These are phyloP conservation scores for Verticillium longisporum DNA, from an alignment of 2,329 filamentous ascomycete species.

Conservation along the genomic window DNA sequence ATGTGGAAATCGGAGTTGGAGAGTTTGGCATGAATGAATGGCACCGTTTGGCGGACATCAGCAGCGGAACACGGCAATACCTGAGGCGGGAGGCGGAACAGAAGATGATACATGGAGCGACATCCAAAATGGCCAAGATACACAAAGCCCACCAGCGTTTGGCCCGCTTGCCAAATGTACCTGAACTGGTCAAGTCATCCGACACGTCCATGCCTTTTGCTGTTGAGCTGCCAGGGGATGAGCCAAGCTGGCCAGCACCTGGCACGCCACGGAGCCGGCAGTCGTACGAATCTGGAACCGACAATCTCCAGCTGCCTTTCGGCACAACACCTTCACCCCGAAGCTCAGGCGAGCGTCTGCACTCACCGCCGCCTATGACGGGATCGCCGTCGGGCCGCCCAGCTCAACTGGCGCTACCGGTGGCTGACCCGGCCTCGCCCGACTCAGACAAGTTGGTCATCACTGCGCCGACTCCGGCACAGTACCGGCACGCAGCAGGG, in stretches of 20 bases:
- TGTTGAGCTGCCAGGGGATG: conserved; percentile 52
- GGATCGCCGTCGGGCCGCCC: conserved; percentile 16
- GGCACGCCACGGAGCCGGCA: conserved; percentile 34
- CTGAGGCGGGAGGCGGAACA: conserved; percentile 68
- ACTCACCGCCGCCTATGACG: conserved; percentile 18
- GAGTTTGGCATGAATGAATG: conserved; percentile 99
- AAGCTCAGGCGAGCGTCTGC: conserved; percentile 40
- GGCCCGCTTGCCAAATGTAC: conserved; percentile 39
- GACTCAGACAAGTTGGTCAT: conserved; percentile 48
- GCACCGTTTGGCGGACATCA: conserved; percentile 90
- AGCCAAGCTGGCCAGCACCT: conserved; percentile 31
- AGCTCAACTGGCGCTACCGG: conserved; percentile 21
- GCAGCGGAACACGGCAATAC: conserved; percentile 82
- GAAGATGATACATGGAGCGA: conserved; percentile 67
- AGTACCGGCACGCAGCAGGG: conserved; percentile 51
- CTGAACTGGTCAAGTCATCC: conserved; percentile 34
- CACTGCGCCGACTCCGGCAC: conserved; percentile 49
- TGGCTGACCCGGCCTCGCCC: conserved; percentile 23
- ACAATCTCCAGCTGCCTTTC: conserved; percentile 36
- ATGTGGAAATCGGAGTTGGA: conserved; percentile 91
- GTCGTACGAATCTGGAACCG: conserved; percentile 51
- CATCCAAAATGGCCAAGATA: conserved; percentile 78
- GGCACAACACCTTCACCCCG: conserved; percentile 33
- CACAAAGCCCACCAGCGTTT: conserved; percentile 66
- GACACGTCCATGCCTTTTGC: conserved; percentile 40